A percentile compares a stretch with the other conserved stretches of the same genome.
Evolutionary conservation across 441 rosid genomes (phyloP).

Genomic region (Omphalea diandra): DNA sequence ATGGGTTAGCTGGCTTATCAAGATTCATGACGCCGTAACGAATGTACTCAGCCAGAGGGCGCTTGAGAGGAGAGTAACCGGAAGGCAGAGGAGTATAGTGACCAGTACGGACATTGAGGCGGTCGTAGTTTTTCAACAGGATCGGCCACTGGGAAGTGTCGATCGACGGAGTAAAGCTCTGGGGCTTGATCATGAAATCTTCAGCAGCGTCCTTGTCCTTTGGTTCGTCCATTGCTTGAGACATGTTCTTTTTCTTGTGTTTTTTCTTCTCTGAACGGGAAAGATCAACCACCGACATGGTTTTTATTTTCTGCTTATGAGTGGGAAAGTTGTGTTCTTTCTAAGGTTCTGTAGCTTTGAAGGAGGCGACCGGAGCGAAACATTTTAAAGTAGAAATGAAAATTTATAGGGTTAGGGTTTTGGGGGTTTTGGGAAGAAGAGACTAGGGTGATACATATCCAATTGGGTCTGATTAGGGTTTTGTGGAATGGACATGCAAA

Average conservation of each 20-base stretch:
- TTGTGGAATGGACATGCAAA: not conserved
- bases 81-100: slow-evolving; percentile 85
- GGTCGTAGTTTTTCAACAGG: slow-evolving; percentile 82
- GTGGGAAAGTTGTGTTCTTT: not conserved
- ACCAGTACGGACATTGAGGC: slow-evolving; percentile 88
- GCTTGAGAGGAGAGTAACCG: slow-evolving; percentile 84
- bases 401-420: slow-evolving; percentile 4
- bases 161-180: slow-evolving; percentile 64
- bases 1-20: slow-evolving; percentile 85
- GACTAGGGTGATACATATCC: not conserved
- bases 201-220: slow-evolving; percentile 11
- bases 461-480: not conserved
- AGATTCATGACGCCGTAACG: slow-evolving; percentile 77
- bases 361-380: slow-evolving; percentile 8
- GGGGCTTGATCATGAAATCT: slow-evolving; percentile 51
- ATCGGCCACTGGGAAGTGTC: slow-evolving; percentile 92
- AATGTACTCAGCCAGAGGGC: slow-evolving; percentile 71
- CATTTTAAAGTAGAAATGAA: not conserved
- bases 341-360: slow-evolving; percentile 19
- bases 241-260: slow-evolving; percentile 47
- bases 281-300: slow-evolving; percentile 61
- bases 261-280: slow-evolving; percentile 68
- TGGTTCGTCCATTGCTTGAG: slow-evolving; percentile 11
- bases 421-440: not conserved
- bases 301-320: not conserved